Evolutionary conservation across 805 yeast species (phyloP).

Genomic region (Starmerella asiatica): DNA sequence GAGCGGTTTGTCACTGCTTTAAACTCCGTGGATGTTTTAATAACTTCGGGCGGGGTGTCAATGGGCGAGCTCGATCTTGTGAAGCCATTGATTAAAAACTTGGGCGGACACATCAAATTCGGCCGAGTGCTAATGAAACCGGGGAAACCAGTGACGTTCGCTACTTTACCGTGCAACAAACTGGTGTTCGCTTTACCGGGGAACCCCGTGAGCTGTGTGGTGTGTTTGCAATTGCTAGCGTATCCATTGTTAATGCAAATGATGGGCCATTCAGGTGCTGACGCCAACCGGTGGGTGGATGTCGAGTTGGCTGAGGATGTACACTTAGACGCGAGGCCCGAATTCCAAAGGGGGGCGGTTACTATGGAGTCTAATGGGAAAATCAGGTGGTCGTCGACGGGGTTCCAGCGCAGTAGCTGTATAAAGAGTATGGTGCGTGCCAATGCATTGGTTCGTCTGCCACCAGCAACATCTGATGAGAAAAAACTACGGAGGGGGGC

Average conservation of each 20-base stretch:
- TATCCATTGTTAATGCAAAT: constrained; percentile 32
- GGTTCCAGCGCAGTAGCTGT: constrained; percentile 40
- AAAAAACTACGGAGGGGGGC: constrained; percentile 12
- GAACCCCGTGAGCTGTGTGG: constrained; percentile 43
- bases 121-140: constrained; percentile 50
- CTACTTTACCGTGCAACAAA: constrained; percentile 29
- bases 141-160: constrained; percentile 47
- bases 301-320: constrained; percentile 28
- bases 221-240: constrained; percentile 37
- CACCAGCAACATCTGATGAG: constrained; percentile 22
- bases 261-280: constrained; percentile 26
- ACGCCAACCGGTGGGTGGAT: constrained; percentile 26
- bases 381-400: constrained; percentile 34
- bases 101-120: constrained; percentile 37
- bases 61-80: constrained; percentile 45
- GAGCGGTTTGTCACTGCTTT: constrained; percentile 23
- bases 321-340: constrained; percentile 38
- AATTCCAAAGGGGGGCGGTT: constrained; percentile 36
- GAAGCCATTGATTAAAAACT: constrained; percentile 36
- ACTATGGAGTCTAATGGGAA: constrained; percentile 22
- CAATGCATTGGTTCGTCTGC: constrained; percentile 35
- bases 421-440: constrained; percentile 37
- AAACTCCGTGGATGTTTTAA: constrained; percentile 30
- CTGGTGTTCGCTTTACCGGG: constrained; percentile 42
- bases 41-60: constrained; percentile 47